Percentiles rank a stretch among this genome's conserved stretches.
Conservation (phyloP, 441 rosid genomes). For the Jatropha multifida region DNA sequence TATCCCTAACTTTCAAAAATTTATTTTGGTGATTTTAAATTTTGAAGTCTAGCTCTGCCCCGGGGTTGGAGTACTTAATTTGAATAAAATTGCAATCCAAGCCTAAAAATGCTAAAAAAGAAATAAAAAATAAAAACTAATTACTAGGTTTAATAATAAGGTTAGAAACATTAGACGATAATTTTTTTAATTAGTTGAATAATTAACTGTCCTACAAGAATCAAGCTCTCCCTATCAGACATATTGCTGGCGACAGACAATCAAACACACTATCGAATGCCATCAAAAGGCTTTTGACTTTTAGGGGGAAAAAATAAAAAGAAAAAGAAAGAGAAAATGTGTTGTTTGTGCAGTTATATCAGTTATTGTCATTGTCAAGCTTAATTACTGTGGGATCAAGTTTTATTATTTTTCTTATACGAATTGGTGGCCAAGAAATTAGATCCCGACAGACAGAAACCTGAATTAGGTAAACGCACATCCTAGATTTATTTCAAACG, state of each 20-base stretch:
- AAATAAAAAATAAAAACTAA: no score
- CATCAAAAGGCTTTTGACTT: not conserved
- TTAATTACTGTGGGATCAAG: not conserved
- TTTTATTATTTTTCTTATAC: not conserved
- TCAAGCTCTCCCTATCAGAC: not conserved
- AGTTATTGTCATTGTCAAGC: not conserved
- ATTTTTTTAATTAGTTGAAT: no score
- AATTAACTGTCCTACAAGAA: not conserved
- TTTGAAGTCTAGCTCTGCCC: no score
- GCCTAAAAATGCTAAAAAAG: no score
- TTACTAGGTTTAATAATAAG: no score
- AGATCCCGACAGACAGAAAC: constrained; percentile 9
- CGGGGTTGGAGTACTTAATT: no score
- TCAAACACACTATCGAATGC: not conserved
- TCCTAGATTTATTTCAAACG: not conserved
- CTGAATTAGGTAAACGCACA: not conserved
- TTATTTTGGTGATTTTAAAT: no score
- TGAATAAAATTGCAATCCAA: no score
- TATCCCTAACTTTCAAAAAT: no score
- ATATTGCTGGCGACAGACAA: not conserved
- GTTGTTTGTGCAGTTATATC: not conserved
- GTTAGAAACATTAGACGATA: no score
- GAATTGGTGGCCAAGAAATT: not conserved
- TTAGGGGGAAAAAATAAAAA: not conserved
- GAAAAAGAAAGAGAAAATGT: not conserved